Evolutionary conservation across 345 rosid species (phyloP), one percentile per base, ranked within the genome.

Genomic region (Salix purpurea): DNA sequence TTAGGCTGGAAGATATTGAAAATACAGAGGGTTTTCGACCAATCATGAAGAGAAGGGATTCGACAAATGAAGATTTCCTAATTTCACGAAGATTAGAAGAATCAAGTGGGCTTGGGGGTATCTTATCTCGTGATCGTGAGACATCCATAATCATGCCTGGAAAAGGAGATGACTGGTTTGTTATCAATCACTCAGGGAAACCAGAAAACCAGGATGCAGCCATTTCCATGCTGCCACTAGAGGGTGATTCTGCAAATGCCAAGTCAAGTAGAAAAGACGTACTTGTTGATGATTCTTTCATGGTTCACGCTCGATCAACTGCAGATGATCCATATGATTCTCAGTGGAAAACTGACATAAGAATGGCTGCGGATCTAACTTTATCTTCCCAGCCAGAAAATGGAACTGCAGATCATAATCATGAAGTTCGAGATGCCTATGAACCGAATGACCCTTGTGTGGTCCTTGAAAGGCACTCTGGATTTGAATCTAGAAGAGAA

Each of bases 201-300:
- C 71, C 79, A 30, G 88, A 83, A 82, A 79, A 68, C 70, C 79
- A 76, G 71, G 50, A 77, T 74, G 77, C 77, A 70, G 74, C 64
- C 52, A 77, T 54, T 64, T 77, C 26, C 71, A 24, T 78, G 36
- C 65, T 80, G 73, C 42, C 86, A 56, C 73, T 67, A 12, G 76
- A 67, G 71, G 78, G 83, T 61, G 81, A 83, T 71, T 26, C 56
- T 28, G 34, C n/a, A 42, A 67, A 74, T 34, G 39, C 26, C n/a
- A 86, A 84, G 76, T 83, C 82, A 67, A 83, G 73, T 79, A 75
- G 65, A 75, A 78, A 84, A 80, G 88, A 85, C 14, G 71, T 77
- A 39, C 75, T 81, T 13, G 46, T 85, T 61, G 97, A 94, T 61
- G 98, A 92, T 84, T 94, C 94, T 71, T 84, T 94, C 84, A 92